phyloP scores from a whole-genome alignment of 129 eudicot genomes.

The Pseudognaphalium luteoalbum region DNA sequence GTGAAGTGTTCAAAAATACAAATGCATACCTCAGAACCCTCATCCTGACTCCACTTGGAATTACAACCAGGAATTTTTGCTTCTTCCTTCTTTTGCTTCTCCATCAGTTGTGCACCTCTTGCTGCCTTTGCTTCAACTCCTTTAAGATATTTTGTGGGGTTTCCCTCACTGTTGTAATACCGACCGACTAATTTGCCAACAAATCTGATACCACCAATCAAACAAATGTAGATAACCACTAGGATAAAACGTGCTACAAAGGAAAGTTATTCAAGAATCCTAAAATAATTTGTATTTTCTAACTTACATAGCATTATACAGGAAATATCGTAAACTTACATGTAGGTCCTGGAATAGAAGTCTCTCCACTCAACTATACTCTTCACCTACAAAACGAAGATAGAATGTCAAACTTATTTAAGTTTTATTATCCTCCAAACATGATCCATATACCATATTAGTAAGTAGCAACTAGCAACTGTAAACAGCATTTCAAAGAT shows the following conservation, averaged over 20 bases:
- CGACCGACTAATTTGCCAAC: slow-evolving; percentile 82
- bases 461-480: not conserved
- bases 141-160: slow-evolving; percentile 79
- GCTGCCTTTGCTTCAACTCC: slow-evolving; percentile 98
- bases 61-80: slow-evolving; percentile 79
- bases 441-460: slow-evolving; percentile 7
- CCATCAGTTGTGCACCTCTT: slow-evolving; percentile 85
- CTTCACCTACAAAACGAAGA: slow-evolving; percentile 60
- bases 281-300: too few relatives aligned
- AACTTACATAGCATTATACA: too few relatives aligned
- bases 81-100: slow-evolving; percentile 89
- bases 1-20: not conserved
- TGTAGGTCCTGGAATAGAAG: slow-evolving; percentile 70
- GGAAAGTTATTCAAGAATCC: not conserved
- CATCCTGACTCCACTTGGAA: slow-evolving; percentile 95
- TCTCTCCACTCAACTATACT: slow-evolving; percentile 94
- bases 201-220: slow-evolving; percentile 40
- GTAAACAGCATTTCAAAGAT: not conserved
- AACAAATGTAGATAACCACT: not conserved
- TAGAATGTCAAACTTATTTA: not conserved
- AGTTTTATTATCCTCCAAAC: not conserved
- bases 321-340: slow-evolving; percentile 39
- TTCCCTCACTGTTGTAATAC: slow-evolving; percentile 70
- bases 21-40: slow-evolving; percentile 94
- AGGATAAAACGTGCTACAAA: not conserved